Percentiles rank a stretch among this genome's conserved stretches.
phyloP scores from a whole-genome alignment of 2,329 filamentous ascomycete species.

The Calonectria pteridis region DNA sequence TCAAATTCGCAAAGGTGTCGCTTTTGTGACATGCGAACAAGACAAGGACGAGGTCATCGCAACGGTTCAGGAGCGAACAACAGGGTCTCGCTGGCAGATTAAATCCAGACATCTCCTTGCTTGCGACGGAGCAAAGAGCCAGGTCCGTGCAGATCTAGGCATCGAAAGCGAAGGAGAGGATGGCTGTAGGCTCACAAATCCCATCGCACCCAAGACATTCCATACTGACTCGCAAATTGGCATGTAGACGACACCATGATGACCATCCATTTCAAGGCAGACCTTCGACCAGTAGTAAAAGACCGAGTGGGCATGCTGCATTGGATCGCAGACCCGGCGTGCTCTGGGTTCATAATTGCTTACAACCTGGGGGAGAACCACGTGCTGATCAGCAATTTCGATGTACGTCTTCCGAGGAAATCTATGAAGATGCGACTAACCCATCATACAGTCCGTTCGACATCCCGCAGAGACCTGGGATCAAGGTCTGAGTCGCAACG shows the following conservation, averaged over 20 bases:
- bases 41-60: constrained; percentile 43
- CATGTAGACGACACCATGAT: constrained; percentile 57
- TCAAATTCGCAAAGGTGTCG: constrained; percentile 47
- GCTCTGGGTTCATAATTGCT: constrained; percentile 58
- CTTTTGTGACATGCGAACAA: constrained; percentile 51
- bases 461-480: constrained; percentile 18
- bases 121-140: constrained; percentile 52
- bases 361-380: constrained; percentile 57
- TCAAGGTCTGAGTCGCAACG: constrained; percentile 4
- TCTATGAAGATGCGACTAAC: not conserved
- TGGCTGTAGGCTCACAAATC: constrained; percentile 47
- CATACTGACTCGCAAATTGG: not conserved
- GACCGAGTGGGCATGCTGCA: constrained; percentile 58
- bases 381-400: constrained; percentile 59
- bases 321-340: constrained; percentile 58
- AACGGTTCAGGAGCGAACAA: constrained; percentile 46
- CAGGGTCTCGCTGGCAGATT: constrained; percentile 39
- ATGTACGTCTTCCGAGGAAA: constrained; percentile 30
- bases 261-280: constrained; percentile 59
- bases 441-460: not conserved
- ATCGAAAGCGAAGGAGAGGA: constrained; percentile 57
- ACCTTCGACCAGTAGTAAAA: constrained; percentile 53
- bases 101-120: constrained; percentile 50
- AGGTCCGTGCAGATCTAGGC: constrained; percentile 47
- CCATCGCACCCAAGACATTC: not conserved